Percentiles rank a stretch among this genome's conserved stretches.
Evolutionary conservation across 2,329 filamentous ascomycete species (phyloP).

Genomic region (Tolypocladium tropicale): DNA sequence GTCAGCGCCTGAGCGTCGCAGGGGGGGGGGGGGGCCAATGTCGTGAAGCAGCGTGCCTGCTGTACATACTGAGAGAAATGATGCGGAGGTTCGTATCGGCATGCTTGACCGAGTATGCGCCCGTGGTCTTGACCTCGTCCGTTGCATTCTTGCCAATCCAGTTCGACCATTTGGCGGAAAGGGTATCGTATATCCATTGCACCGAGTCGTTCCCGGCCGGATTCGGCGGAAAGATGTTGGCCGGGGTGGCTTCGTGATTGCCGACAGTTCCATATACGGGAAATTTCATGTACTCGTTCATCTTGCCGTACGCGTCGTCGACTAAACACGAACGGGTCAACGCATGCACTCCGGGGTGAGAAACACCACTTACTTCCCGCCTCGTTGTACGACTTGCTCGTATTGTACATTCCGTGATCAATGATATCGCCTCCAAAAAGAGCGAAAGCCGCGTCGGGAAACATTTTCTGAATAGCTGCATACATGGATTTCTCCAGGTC

Average conservation of each 20-base stretch:
- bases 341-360: background rate
- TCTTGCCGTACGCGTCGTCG: slow-evolving; percentile 33
- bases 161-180: slow-evolving; percentile 33
- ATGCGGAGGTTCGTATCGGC: slow-evolving; percentile 36
- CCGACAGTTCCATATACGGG: slow-evolving; percentile 43
- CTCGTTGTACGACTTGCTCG: slow-evolving; percentile 21
- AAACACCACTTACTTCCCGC: slow-evolving; percentile 13
- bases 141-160: slow-evolving; percentile 29
- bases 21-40: too few relatives aligned
- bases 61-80: slow-evolving; percentile 49
- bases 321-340: slow-evolving; percentile 17
- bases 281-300: slow-evolving; percentile 28
- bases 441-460: slow-evolving; percentile 38
- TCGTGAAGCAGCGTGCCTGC: too few relatives aligned
- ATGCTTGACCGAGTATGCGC: slow-evolving; percentile 37
- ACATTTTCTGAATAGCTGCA: slow-evolving; percentile 33
- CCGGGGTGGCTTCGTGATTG: slow-evolving; percentile 45
- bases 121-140: slow-evolving; percentile 26
- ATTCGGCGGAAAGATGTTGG: slow-evolving; percentile 36
- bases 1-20: too few relatives aligned
- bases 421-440: slow-evolving; percentile 51
- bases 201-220: slow-evolving; percentile 26
- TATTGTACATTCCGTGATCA: slow-evolving; percentile 40
- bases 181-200: slow-evolving; percentile 42
- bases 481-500: slow-evolving; percentile 45